Conservation (phyloP, 768 basidiomycete genomes). For the Mycena amicta region DNA sequence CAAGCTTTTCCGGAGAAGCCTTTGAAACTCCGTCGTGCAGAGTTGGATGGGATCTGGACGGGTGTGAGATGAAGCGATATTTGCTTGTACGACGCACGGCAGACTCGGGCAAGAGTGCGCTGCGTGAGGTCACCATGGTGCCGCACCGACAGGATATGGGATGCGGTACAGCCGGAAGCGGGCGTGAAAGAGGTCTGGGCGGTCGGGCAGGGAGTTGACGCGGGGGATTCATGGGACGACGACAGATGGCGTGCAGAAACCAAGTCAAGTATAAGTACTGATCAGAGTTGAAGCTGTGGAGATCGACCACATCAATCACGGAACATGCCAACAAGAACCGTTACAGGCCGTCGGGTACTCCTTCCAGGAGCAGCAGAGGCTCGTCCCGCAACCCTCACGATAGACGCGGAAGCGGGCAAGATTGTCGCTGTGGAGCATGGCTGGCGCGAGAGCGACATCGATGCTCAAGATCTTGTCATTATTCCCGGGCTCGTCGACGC, state of each 20-base stretch:
- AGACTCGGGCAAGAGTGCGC: constrained; percentile 43
- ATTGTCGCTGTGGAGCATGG: constrained; percentile 51
- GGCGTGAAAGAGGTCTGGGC: constrained; percentile 38
- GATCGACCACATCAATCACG: constrained; percentile 5
- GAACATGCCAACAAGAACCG: constrained; percentile 36
- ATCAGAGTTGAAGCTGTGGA: background rate
- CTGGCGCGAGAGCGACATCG: constrained; percentile 47
- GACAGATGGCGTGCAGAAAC: background rate
- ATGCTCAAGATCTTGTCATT: constrained; percentile 59
- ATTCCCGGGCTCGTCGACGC: constrained; percentile 84
- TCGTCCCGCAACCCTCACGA: constrained; percentile 66
- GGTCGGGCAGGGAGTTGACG: constrained; percentile 28
- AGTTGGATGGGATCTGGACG: constrained; percentile 46
- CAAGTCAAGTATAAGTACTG: background rate
- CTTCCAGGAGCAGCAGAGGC: constrained; percentile 52
- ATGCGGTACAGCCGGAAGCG: constrained; percentile 52
- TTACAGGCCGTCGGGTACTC: constrained; percentile 59
- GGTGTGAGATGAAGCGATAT: too few species aligned
- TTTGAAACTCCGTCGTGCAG: constrained; percentile 44
- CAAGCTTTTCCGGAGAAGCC: constrained; percentile 63
- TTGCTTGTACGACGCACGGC: constrained; percentile 32
- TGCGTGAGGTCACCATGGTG: constrained; percentile 47
- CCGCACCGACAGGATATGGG: constrained; percentile 50
- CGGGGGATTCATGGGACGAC: constrained; percentile 19
- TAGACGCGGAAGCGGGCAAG: constrained; percentile 67